Evolutionary conservation across 345 rosid genomes (phyloP), one percentile per base, ranked within the genome.

Genomic region (Eucalyptus dawsonii): DNA sequence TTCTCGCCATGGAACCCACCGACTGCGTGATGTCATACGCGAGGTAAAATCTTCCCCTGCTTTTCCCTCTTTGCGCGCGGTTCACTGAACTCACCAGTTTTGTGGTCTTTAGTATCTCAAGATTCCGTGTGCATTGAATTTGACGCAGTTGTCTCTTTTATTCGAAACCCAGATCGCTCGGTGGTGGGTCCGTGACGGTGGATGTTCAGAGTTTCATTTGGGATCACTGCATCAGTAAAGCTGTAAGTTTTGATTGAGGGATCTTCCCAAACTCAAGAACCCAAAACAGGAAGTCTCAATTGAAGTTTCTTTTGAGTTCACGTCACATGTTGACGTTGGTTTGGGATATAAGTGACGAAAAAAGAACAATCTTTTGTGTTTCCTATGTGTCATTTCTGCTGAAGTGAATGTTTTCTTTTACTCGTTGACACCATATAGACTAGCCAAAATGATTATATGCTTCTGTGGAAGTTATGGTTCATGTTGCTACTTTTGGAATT

Each of bases 1-100:
- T 95, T 90, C 96, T 95, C 88, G 95, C 99, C 88, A 94, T 95
- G 96, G 98, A 96, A 87, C 93, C 97, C 51, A 62, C 94, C 24
- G 93, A 93, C 40, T 88, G 91, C 34, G 89, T 96, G 40, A 87
- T 96, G 88, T n/a, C 93, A 47, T 87, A 94, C 9, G 94, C 97
- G 11, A 95, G 95, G 98, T 97, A 92, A 47, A n/a, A 54, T 50
- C 87, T n/a, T 67, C 40, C 34, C 11, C 54, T 51, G 15, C 47
- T 50, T 37, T 29, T 51, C 37, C 34, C 54, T 86, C 10, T 67
- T 3, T 25, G 14, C 65, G n/a, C 65, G 29, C 65, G 29, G 7
- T 58, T 25, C 65, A 58, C 27, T 24, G 65, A 11, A 6, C 65
- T 58, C 29, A 58, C n/a, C 65, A 58, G 27, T 11, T 58, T 56